These are phyloP conservation scores for Camellia oleifera DNA, from an alignment of 179 eudicot genomes.

Conservation along the genomic window DNA sequence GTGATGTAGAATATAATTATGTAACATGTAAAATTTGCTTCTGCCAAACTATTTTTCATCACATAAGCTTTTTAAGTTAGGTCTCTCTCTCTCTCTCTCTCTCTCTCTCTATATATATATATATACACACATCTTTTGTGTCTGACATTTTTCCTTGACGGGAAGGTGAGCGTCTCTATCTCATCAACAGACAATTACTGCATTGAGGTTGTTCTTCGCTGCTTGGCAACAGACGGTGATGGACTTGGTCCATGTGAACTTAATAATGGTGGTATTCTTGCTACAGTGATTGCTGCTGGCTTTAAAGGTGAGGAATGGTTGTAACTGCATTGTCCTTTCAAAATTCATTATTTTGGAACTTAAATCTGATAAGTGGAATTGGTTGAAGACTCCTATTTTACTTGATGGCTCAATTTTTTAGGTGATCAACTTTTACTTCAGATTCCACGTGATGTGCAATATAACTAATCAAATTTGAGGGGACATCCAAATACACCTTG, in stretches of 20 bases:
- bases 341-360: not conserved
- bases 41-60: not conserved
- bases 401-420: not conserved
- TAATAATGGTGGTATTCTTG: constrained; percentile 88
- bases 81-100: no score
- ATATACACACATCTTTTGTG: not conserved
- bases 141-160: constrained; percentile 13
- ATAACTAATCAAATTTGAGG: not conserved
- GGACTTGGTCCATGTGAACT: constrained; percentile 79
- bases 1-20: no score
- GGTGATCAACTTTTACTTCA: not conserved
- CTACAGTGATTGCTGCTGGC: constrained; percentile 78
- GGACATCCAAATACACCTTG: not conserved
- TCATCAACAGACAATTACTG: constrained; percentile 53
- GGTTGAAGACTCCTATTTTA: constrained; percentile 3
- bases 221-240: constrained; percentile 74
- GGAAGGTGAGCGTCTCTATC: constrained; percentile 64
- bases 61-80: not conserved
- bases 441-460: not conserved
- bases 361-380: not conserved
- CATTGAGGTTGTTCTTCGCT: constrained; percentile 76
- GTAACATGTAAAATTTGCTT: not conserved
- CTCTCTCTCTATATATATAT: not conserved
- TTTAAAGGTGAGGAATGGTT: constrained; percentile 62
- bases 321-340: not conserved